Evolutionary conservation across 257 asterid species (phyloP), one percentile per base, ranked within the genome.

Genomic region (Scutellaria barbata): DNA sequence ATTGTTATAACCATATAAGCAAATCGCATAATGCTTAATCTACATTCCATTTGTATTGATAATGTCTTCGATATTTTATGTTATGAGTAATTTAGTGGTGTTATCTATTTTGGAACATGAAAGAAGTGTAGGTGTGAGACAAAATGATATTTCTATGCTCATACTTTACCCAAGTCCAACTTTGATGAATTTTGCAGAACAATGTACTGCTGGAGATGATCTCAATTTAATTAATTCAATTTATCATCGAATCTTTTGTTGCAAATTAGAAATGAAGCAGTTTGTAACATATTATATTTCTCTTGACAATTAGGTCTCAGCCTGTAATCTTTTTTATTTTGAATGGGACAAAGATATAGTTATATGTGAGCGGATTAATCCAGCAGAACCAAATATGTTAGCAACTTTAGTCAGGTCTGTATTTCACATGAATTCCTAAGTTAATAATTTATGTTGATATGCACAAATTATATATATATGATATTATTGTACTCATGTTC

Each of bases 351-450:
- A 76, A 30, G 89, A 80, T 68, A 83, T 96, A 10, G 82, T 73
- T 73, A 82, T 86, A 83, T 89, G 97, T 30, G 83, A 89, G 57
- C 96, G 96, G 43, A 92, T 95, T 80, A 95, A 95, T 81, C 97
- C 96, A 48, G 99, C 93, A 77, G 98, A 88, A 77, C 99, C 98
- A 46, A 85, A 90, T 75, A 53, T 89, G 64, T 80, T 95, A 80
- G 96, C 98, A 72, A 78, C 99, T 63, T 89, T 98, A 54, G 92
- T 84, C 68, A 92, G 98, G 99, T 92, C 54, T 63, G 86, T 68
- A 25, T 11, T 66, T 47, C 62, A 39, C 60, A 42, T 47, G 50
- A 20, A 56, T 18, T 10, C 50, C 16, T 53, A 17, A 69, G 63
- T 68, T 54, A 45, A 64, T 68, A 63, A 14, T 59, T 71, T 69